These are phyloP conservation scores for Zostera marina DNA, from an alignment of 116 monocot genomes.

Conservation along the genomic window DNA sequence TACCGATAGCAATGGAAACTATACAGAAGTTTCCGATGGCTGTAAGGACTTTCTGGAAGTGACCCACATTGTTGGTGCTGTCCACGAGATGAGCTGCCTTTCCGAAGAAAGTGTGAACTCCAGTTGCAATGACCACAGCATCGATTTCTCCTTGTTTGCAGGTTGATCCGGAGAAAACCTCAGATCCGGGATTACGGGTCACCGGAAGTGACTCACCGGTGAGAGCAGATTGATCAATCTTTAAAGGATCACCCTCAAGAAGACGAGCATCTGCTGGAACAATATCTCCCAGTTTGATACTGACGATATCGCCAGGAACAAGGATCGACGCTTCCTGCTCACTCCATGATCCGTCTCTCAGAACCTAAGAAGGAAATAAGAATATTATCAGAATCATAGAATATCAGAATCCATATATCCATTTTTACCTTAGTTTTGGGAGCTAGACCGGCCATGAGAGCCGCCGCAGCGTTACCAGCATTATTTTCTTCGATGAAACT, in stretches of 20 bases:
- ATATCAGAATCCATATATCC: too few species aligned
- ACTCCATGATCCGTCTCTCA: slow-evolving; percentile 18
- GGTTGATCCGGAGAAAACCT: slow-evolving; percentile 41
- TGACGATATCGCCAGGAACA: slow-evolving; percentile 30
- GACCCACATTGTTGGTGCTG: slow-evolving; percentile 20
- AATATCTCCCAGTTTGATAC: slow-evolving; percentile 32
- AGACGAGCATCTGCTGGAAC: slow-evolving; percentile 31
- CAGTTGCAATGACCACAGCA: slow-evolving; percentile 40
- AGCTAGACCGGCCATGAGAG: slow-evolving; percentile 70
- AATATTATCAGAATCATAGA: not conserved
- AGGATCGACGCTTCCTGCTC: slow-evolving; percentile 27
- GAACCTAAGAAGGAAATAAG: not conserved
- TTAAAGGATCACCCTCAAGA: slow-evolving; percentile 36
- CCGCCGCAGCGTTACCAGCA: slow-evolving; percentile 70
- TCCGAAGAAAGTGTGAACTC: slow-evolving; percentile 54
- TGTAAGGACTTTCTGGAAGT: slow-evolving; percentile 42
- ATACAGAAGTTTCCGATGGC: slow-evolving; percentile 43
- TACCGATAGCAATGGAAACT: slow-evolving; percentile 27
- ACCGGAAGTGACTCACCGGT: slow-evolving; percentile 46
- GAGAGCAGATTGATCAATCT: slow-evolving; percentile 38
- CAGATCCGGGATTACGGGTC: slow-evolving; percentile 31
- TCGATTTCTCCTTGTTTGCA: slow-evolving; percentile 48
- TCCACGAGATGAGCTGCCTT: slow-evolving; percentile 31
- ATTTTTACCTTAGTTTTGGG: slow-evolving; percentile 60
- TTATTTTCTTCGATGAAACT: slow-evolving; percentile 82